phyloP scores from a whole-genome alignment of 176 grass and related monocot species.

The Triticum dicoccoides region DNA sequence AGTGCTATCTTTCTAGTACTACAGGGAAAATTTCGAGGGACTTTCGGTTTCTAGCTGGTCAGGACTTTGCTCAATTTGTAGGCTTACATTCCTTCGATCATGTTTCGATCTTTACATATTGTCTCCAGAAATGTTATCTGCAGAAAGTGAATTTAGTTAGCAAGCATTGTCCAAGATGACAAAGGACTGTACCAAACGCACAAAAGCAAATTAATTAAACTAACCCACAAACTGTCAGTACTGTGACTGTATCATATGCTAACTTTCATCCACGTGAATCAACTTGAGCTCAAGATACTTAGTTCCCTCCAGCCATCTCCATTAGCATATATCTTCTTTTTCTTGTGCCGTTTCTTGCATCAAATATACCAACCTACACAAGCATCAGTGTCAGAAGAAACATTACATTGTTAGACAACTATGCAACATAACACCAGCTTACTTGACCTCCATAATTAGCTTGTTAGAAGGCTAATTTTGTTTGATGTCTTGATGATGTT shows the following conservation, averaged over 20 bases:
- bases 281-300: constrained; percentile 29
- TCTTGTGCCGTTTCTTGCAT: not conserved
- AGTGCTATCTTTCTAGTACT: not conserved
- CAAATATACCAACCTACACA: not conserved
- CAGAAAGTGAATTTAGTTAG: constrained; percentile 25
- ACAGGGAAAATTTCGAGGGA: not conserved
- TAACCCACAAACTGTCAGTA: not conserved
- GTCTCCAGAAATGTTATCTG: constrained; percentile 99
- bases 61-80: constrained; percentile 98
- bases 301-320: constrained; percentile 49
- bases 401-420: not conserved
- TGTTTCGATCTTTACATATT: constrained; percentile 82
- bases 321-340: not conserved
- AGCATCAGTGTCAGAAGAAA: not conserved
- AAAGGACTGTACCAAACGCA: constrained; percentile 9
- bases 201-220: not conserved
- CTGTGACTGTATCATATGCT: not conserved
- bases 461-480: not conserved
- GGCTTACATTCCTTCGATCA: constrained; percentile 83
- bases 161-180: constrained; percentile 14
- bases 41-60: constrained; percentile 63
- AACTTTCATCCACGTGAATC: not conserved
- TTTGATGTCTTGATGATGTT: not conserved
- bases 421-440: not conserved
- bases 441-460: not conserved